Evolutionary conservation across 129 eudicot species (phyloP), one percentile per base, ranked within the genome.

Genomic region (Flaveria linearis): DNA sequence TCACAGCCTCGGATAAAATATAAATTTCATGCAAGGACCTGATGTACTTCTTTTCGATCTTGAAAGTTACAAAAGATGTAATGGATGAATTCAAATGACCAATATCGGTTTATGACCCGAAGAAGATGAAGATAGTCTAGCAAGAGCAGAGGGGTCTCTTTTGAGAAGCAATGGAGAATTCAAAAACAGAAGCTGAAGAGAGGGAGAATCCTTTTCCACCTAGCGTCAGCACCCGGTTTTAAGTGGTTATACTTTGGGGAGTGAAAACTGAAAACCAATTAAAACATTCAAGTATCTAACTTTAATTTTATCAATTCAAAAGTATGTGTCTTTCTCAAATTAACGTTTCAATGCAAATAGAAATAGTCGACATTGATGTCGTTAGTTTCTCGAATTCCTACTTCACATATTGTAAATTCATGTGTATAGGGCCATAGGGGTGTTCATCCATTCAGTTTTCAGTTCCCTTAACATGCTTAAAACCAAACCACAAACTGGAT

Each of bases 171-270:
- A 60, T 82, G n/a, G 98, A 84, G 23, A 85, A 82, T 0, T 81
- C 77, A 66, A 79, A 89, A 1, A 90, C 86, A 16, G 91, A 51
- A 69, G 80, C 18, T 2, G 92, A 51, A 69, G 91, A 66, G 30
- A 89, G 86, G 10, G 94, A 70, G 2, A 86, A 82, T n/a, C 90
- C 97, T 79, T 86, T 89, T 62, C 89, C 87, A 4, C 97, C 96
- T 57, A 91, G 55, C 2, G 84, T 82, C 64, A 87, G 53, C 71
- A 71, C 47, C 25, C 85, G 68, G 13, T 57, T 41, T 41, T 56
- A 5, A 56, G 41, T 56, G n/a, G 16, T 73, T 22, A 50, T 15
- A 12, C 9, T 46, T 45, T 68, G 7, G 39, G 1, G 39, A 7
- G 7, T 33, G 7, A 14, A 9, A 17, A 45, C 4, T 41, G 14